A percentile compares a stretch with the other conserved stretches of the same genome.
These are phyloP conservation scores for Verticillium nubilum DNA, from an alignment of 2,329 filamentous ascomycete genomes.

Conservation along the genomic window DNA sequence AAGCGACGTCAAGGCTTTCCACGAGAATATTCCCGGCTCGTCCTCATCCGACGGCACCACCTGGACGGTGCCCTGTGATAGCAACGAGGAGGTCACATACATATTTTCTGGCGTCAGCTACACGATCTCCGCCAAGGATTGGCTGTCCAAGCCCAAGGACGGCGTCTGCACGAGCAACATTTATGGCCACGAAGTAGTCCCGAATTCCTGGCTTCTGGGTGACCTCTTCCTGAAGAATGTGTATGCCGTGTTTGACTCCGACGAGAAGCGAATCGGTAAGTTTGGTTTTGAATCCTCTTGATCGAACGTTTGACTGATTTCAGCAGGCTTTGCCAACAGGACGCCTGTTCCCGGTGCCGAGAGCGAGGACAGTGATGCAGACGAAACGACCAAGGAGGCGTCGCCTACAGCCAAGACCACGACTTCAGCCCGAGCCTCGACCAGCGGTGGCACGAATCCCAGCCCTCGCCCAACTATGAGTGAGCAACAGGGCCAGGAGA, in stretches of 20 bases:
- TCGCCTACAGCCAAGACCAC: not conserved
- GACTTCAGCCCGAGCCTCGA: not conserved
- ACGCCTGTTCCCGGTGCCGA: not conserved
- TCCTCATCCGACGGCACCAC: conserved; percentile 51
- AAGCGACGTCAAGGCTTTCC: conserved; percentile 57
- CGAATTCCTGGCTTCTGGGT: conserved; percentile 70
- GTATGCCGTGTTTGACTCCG: conserved; percentile 78
- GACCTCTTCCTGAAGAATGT: conserved; percentile 88
- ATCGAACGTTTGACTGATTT: conserved; percentile 51
- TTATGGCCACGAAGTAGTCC: conserved; percentile 64
- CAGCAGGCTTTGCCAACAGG: conserved; percentile 1
- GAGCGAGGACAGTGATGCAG: not conserved
- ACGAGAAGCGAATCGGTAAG: conserved; percentile 58
- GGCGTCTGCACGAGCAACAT: conserved; percentile 65
- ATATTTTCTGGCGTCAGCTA: conserved; percentile 65
- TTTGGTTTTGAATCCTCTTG: not conserved
- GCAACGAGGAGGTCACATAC: conserved; percentile 54
- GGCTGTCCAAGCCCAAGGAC: conserved; percentile 47
- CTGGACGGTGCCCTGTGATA: conserved; percentile 70
- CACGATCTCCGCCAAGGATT: conserved; percentile 64
- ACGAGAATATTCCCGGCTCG: conserved; percentile 61
- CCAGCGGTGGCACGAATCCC: not conserved
- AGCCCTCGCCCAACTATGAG: not conserved
- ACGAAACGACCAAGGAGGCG: not conserved
- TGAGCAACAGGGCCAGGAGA: not conserved